These are phyloP conservation scores for Daedaleopsis sinensis DNA, from an alignment of 768 basidiomycete genomes.

Conservation along the genomic window DNA sequence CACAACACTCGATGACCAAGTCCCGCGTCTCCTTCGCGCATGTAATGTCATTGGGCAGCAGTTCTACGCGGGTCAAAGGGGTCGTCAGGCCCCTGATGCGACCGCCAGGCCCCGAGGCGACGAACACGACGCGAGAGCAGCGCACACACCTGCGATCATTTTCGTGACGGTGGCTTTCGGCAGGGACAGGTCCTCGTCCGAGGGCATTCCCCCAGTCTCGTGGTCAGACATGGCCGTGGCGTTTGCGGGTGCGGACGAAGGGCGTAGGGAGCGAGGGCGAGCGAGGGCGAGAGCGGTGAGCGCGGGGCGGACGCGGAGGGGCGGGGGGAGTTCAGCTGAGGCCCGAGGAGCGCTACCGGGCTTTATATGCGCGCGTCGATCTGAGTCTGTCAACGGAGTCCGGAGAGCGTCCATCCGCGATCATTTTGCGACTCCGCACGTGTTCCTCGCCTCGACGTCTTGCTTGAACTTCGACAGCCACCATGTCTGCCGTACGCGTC, in stretches of 20 bases:
- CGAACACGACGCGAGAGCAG: conserved; percentile 2
- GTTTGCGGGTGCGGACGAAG: background rate
- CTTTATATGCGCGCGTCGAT: conserved; percentile 28
- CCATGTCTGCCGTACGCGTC: conserved; percentile 67
- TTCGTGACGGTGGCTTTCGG: conserved; percentile 98
- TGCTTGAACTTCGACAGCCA: conserved; percentile 27
- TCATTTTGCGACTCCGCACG: conserved; percentile 46
- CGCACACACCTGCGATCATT: conserved; percentile 82
- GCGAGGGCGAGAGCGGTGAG: background rate
- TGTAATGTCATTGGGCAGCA: conserved; percentile 83
- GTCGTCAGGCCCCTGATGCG: conserved; percentile 3
- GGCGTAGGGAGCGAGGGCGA: background rate
- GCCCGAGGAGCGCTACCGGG: conserved; percentile 22
- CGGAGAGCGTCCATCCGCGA: conserved; percentile 14
- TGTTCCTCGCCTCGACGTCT: conserved; percentile 23
- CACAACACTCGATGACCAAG: conserved; percentile 97
- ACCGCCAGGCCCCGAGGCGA: background rate
- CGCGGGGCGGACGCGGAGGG: conserved; percentile 12
- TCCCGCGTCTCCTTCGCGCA: conserved; percentile 98
- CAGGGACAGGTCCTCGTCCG: conserved; percentile 92
- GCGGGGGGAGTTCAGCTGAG: too few relatives aligned
- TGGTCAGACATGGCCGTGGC: conserved; percentile 79
- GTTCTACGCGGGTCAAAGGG: conserved; percentile 52
- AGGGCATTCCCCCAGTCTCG: conserved; percentile 63
- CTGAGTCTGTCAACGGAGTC: conserved; percentile 11